These are phyloP conservation scores for Malus sylvestris DNA, from an alignment of 306 rosid species.

Conservation along the genomic window DNA sequence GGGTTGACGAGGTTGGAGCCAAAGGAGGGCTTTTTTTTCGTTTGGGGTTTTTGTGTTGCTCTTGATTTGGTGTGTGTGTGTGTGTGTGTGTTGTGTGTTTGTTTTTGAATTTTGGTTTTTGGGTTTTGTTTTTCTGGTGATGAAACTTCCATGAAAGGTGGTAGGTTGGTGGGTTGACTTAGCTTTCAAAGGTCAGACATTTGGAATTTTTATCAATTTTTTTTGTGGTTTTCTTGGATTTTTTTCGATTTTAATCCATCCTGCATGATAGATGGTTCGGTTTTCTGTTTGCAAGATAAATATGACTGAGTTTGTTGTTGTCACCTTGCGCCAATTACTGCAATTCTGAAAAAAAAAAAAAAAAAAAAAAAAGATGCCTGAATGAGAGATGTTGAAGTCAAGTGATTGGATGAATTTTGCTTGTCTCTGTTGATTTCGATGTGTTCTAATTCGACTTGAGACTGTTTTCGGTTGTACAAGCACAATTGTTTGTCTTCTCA, in stretches of 20 bases:
- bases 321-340: conserved; percentile 11
- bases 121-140: conserved; percentile 21
- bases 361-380: neutral
- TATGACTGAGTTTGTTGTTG: conserved; percentile 16
- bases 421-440: neutral
- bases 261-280: conserved; percentile 15
- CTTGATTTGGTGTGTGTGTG: conserved; percentile 18
- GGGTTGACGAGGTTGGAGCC: conserved; percentile 44
- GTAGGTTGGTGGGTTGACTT: conserved; percentile 90
- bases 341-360: neutral
- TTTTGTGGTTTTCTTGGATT: neutral
- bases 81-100: conserved; percentile 12
- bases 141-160: conserved; percentile 53
- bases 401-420: conserved; percentile 17
- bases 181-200: conserved; percentile 27
- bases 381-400: conserved; percentile 3
- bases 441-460: neutral
- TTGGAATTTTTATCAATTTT: conserved; percentile 7
- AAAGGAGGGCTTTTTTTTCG: conserved; percentile 7
- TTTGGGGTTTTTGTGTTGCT: conserved; percentile 26
- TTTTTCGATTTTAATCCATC: conserved; percentile 16
- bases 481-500: neutral
- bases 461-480: conserved; percentile 17
- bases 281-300: conserved; percentile 9
- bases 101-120: conserved; percentile 32